phyloP scores from a whole-genome alignment of 2,329 filamentous ascomycete genomes.

The Calonectria hawksworthii region DNA sequence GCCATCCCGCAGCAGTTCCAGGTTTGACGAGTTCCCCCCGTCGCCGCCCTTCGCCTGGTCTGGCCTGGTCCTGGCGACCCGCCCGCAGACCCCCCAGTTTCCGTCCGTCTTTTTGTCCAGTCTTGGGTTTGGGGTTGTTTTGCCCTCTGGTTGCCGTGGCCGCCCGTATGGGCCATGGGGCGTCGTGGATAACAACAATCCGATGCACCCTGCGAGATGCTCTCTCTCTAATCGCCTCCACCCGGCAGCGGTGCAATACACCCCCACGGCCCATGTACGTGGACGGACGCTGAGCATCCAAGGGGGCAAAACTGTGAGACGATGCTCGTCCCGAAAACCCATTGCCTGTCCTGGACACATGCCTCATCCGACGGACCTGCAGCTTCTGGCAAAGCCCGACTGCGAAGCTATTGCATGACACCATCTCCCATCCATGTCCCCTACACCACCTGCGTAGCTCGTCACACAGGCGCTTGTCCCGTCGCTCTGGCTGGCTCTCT shows the following conservation, averaged over 20 bases:
- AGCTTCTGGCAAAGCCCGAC: constrained; percentile 35
- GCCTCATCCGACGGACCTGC: constrained; percentile 45
- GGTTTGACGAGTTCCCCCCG: constrained; percentile 26
- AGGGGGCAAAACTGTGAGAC: constrained; percentile 9
- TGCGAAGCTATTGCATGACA: constrained; percentile 27
- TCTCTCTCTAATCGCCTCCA: constrained; percentile 7
- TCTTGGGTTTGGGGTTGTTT: constrained; percentile 1
- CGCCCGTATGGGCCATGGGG: neutral
- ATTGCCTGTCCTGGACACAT: constrained; percentile 22
- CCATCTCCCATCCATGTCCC: constrained; percentile 23
- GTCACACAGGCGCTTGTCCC: constrained; percentile 28
- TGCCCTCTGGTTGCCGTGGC: constrained; percentile 25
- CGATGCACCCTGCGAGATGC: constrained; percentile 21
- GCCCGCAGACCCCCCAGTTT: neutral
- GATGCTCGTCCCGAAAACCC: constrained; percentile 1
- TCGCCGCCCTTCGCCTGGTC: neutral
- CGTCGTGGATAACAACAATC: constrained; percentile 23
- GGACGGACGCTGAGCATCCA: constrained; percentile 5
- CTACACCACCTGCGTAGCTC: constrained; percentile 20
- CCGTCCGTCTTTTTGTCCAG: neutral
- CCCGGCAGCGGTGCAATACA: neutral
- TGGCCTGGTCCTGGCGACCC: constrained; percentile 14
- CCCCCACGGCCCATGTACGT: constrained; percentile 17
- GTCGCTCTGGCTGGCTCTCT: constrained; percentile 22
- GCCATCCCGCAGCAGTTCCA: constrained; percentile 26